Base-by-base conservation (phyloP, 2,329 filamentous ascomycete genomes). In the Cladosporium sp. region DNA sequence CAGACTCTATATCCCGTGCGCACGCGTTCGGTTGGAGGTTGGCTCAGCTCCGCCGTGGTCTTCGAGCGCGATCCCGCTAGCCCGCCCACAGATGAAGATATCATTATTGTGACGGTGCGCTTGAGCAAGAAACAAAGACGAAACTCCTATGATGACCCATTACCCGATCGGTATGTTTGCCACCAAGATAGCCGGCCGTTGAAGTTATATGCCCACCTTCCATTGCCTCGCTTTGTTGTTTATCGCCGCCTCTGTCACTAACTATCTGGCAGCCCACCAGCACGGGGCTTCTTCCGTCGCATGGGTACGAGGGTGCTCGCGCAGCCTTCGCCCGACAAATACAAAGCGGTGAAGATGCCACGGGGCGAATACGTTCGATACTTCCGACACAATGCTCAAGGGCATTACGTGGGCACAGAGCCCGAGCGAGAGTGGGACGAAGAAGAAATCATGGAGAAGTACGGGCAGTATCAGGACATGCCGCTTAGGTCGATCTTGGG, bases 311-410 rank as follows among this genome's bases (percentile, higher is more conserved):
- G 73, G 16, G 53, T 73, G 10, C 59, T 58, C 18, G 40, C 65
- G 3, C 66, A 66, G 31, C 65, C 56, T 16, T 52, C 59, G 14
- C 66, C 67, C 0, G 66, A 71, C 58, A 60, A 68, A 44, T 73
- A 71, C 64, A 73, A 71, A 58, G 71, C 70, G 5, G 62, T 76
- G 53, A 74, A 74, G 67, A 75, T 76, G 73, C 72, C 74, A 29
- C 62, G 74, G 16, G 58, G 69, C 12, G 74, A 74, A 8, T 75
- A 75, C 31, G 69, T 70, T 49, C 67, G 67, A 16, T 68, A 69
- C 28, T 74, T 74, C 58, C 67, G 64, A 23, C 67, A 69, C 29
- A 71, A 75, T 64, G 53, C 61, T 23, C 60, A 70, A 6, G 69
- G 73, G 2, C 69, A 68, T n/a, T 75, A 75, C 69, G 71, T 65